A percentile compares a stretch with the other conserved stretches of the same genome.
These are phyloP conservation scores for Magnolia sinica DNA, from an alignment of 164 flowering plant genomes.

Conservation along the genomic window DNA sequence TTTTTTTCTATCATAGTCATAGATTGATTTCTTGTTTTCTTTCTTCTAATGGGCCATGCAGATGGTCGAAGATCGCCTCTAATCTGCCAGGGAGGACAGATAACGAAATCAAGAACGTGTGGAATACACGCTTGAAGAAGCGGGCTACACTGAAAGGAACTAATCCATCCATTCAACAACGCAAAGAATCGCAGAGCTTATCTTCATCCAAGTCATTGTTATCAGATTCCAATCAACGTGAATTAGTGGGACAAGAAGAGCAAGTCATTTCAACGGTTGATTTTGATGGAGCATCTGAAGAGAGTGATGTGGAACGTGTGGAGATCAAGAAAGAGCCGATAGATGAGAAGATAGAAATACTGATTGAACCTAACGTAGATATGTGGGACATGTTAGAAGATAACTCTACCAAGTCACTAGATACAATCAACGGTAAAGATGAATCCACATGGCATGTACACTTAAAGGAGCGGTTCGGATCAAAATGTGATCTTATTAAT, in stretches of 20 bases:
- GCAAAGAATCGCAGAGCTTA: conserved; percentile 4
- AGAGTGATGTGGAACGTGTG: not conserved
- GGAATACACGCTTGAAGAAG: conserved; percentile 87
- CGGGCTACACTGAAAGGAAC: conserved; percentile 13
- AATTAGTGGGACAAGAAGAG: not conserved
- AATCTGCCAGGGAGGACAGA: conserved; percentile 81
- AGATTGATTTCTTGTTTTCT: not conserved
- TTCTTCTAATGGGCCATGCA: conserved; percentile 9
- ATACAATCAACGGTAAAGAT: not conserved
- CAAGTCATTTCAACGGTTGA: not conserved
- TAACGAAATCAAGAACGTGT: conserved; percentile 79
- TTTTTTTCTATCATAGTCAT: not conserved
- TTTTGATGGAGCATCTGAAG: not conserved
- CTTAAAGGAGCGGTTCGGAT: not conserved
- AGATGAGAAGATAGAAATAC: conserved; percentile 1
- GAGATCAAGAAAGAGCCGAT: not conserved
- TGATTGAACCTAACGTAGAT: not conserved
- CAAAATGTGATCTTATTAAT: not conserved
- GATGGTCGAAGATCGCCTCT: conserved; percentile 85
- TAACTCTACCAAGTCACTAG: not conserved
- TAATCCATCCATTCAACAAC: not conserved
- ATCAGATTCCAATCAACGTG: conserved; percentile 6
- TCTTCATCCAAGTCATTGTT: conserved; percentile 20
- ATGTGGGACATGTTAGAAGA: conserved; percentile 14
- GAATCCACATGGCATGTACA: not conserved